phyloP scores from a whole-genome alignment of 2,329 filamentous ascomycete genomes.

The Fusarium begoniae region DNA sequence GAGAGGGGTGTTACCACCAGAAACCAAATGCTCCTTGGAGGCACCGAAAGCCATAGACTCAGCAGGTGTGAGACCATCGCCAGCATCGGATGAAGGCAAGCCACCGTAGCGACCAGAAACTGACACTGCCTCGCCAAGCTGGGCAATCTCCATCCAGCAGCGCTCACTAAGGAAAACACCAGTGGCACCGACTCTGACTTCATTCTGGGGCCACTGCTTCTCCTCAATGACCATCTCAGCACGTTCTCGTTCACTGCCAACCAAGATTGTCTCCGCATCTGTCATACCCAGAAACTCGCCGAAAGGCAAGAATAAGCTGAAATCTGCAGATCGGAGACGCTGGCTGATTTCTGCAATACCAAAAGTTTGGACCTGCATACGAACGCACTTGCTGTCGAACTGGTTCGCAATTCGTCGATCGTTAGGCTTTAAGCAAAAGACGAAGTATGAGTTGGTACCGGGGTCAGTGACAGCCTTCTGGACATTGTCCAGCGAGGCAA shows the following conservation, averaged over 20 bases:
- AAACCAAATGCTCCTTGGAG: conserved; percentile 68
- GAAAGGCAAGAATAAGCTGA: conserved; percentile 94
- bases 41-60: conserved; percentile 68
- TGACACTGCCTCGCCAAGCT: conserved; percentile 71
- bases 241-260: conserved; percentile 93
- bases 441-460: conserved; percentile 92
- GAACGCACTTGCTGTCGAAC: conserved; percentile 98
- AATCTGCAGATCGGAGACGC: conserved; percentile 89
- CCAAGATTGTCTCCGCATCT: conserved; percentile 83
- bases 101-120: conserved; percentile 53
- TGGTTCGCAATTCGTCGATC: conserved; percentile 97
- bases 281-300: conserved; percentile 92
- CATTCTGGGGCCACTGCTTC: conserved; percentile 90
- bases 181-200: conserved; percentile 89
- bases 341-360: conserved; percentile 98
- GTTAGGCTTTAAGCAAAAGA: conserved; percentile 97
- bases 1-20: conserved; percentile 63
- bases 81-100: conserved; percentile 62
- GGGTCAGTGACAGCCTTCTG: conserved; percentile 84
- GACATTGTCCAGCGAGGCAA: conserved; percentile 88
- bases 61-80: conserved; percentile 68
- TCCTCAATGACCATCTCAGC: conserved; percentile 91
- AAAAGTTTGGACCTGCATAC: conserved; percentile 92
- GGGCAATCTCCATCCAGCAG: conserved; percentile 92
- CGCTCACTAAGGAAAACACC: conserved; percentile 95